Evolutionary conservation across 805 yeast genomes (phyloP).

Genomic region (Nakazawaea ernobii): DNA sequence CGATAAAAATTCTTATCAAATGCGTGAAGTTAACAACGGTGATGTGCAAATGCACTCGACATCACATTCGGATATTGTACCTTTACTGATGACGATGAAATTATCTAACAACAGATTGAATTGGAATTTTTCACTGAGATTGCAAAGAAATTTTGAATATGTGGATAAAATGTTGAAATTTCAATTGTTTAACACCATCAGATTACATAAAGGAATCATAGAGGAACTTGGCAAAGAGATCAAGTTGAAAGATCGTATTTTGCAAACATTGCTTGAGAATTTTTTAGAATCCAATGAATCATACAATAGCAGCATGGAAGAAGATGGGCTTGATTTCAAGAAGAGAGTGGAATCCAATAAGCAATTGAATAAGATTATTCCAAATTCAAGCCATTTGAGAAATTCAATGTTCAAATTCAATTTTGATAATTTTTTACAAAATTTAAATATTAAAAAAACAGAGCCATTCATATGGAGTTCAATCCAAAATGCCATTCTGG

Average conservation of each 20-base stretch:
- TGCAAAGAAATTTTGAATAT: background rate
- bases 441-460: background rate
- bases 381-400: conserved; percentile 3
- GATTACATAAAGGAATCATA: background rate
- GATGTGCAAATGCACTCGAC: background rate
- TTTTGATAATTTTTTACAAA: background rate
- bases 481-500: background rate
- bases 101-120: background rate
- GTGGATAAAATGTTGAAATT: background rate
- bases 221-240: background rate
- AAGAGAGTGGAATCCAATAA: conserved; percentile 8
- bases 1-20: background rate
- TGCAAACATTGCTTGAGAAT: conserved; percentile 8
- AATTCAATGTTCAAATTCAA: conserved; percentile 4
- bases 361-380: conserved; percentile 10
- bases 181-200: conserved; percentile 2
- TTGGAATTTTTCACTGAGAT: conserved; percentile 1
- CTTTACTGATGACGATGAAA: background rate
- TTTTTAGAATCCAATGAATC: conserved; percentile 10
- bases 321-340: background rate
- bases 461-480: background rate
- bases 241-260: conserved; percentile 10
- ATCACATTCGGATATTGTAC: background rate
- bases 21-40: background rate
- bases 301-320: background rate